Base-by-base conservation (phyloP, 1,284 basidiomycete genomes). In the Microbotryum scabiosae region DNA sequence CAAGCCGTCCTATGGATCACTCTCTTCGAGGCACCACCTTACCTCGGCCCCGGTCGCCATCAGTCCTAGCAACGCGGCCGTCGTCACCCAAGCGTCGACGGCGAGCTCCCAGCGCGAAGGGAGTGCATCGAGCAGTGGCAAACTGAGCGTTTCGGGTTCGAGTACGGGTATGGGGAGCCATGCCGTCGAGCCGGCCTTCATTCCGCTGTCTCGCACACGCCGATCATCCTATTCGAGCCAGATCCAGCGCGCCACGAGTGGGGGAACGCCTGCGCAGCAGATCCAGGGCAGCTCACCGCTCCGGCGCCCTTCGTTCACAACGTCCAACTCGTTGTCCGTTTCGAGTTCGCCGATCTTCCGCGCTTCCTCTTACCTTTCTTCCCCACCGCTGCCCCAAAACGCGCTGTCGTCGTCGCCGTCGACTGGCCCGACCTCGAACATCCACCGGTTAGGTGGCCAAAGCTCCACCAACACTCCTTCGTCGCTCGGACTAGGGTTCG, bases 181-280 rank as follows among this genome's bases (percentile, higher is more conserved):
- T 25, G 21, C 23, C n/a, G 58, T 68, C 53, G 66, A 68, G 25
- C 66, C 66, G 1, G 66, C 66, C 5, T 68, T 68, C 54, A 60
- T 68, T 44, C 59, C 61, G 25, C 61, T 65, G 5, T 61, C 61
- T 5, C 54, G 66, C 3, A 59, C 64, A 7, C 43, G 66, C 20
- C 51, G 62, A 8, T 43, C 59, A 9, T 43, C 46, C 26, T 54
- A 59, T 43, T 28, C 50, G 8, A 43, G 46, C 16, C 59, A 54
- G 4, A 59, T 63, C 4, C 56, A 56, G 44, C 56, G 61, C 4
- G 61, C 45, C 25, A 46, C 30, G 18, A 59, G 50, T 28, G 57
- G 23, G 41, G 20, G n/a, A 26, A 32, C 49, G 45, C 52, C 23
- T 28, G 51, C 6, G 54, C 59, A 48, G 45, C 41, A 36, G 43